phyloP scores from a whole-genome alignment of 2,329 filamentous ascomycete genomes.

The Aschersonia sp. region DNA sequence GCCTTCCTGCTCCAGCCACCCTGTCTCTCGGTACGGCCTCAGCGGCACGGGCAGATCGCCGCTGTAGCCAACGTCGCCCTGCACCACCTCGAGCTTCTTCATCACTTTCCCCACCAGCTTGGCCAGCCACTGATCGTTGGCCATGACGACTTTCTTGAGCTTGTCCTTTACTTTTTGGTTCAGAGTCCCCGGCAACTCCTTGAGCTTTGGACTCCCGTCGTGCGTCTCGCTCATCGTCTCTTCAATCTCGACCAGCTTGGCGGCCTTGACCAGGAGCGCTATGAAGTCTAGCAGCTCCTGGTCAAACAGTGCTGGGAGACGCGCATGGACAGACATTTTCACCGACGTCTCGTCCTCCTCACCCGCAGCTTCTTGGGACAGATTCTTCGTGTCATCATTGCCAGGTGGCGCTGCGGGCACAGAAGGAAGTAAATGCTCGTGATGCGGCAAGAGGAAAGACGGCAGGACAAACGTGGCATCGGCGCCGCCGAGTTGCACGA shows the following conservation, averaged over 20 bases:
- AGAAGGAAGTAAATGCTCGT: constrained; percentile 3
- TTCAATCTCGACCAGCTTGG: constrained; percentile 3
- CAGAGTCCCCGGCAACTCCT: constrained; percentile 1
- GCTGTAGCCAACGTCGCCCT: constrained; percentile 3
- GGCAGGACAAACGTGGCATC: constrained; percentile 1
- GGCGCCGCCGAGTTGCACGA: constrained; percentile 1
- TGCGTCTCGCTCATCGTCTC: background rate
- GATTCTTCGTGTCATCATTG: background rate
- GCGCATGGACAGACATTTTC: background rate
- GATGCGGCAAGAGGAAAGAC: constrained; percentile 2
- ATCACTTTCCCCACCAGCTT: constrained; percentile 3
- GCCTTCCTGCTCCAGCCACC: constrained; percentile 3
- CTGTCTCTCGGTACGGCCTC: constrained; percentile 1
- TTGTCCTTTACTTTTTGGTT: constrained; percentile 41
- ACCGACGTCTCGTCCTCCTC: background rate
- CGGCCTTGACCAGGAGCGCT: constrained; percentile 3
- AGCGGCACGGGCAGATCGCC: constrained; percentile 1
- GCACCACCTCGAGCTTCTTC: constrained; percentile 1
- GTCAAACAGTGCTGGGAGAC: constrained; percentile 2
- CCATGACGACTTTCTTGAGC: constrained; percentile 12
- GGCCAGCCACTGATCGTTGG: constrained; percentile 6
- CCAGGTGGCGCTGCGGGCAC: background rate
- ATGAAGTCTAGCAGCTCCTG: constrained; percentile 3
- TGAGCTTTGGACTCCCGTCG: constrained; percentile 1
- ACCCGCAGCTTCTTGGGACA: background rate